These are phyloP conservation scores for Podosphaera leucotricha DNA, from an alignment of 2,329 filamentous ascomycete genomes.

Conservation along the genomic window DNA sequence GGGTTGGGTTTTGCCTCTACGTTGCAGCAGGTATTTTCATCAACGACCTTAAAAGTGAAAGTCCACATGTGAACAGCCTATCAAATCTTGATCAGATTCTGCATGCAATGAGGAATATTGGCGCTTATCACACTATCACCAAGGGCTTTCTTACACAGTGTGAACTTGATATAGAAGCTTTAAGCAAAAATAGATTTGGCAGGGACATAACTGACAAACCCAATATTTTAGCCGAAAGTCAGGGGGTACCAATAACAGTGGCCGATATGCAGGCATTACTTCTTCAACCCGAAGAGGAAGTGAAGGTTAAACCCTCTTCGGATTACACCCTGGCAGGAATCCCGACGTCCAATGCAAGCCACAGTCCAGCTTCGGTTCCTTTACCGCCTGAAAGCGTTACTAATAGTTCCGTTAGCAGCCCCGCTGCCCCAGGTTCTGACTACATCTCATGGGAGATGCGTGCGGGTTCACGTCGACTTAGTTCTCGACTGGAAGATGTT, in stretches of 20 bases:
- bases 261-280: conserved; percentile 4
- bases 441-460: neutral
- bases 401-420: neutral
- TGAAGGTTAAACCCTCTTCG: neutral
- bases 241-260: conserved; percentile 7
- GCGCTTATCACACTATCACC: conserved; percentile 50
- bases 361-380: neutral
- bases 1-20: conserved; percentile 65
- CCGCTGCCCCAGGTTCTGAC: neutral
- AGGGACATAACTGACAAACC: conserved; percentile 2
- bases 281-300: neutral
- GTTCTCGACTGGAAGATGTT: neutral
- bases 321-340: neutral
- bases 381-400: neutral
- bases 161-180: conserved; percentile 48
- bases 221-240: conserved; percentile 5
- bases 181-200: conserved; percentile 2
- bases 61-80: conserved; percentile 10
- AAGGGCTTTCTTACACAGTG: conserved; percentile 69
- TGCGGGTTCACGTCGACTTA: neutral
- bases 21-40: conserved; percentile 69
- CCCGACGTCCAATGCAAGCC: neutral
- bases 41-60: conserved; percentile 34
- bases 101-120: conserved; percentile 53
- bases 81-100: conserved; percentile 50